Evolutionary conservation across 768 basidiomycete species (phyloP), one percentile per base, ranked within the genome.

Genomic region (Boletus rufocinnamomeus): DNA sequence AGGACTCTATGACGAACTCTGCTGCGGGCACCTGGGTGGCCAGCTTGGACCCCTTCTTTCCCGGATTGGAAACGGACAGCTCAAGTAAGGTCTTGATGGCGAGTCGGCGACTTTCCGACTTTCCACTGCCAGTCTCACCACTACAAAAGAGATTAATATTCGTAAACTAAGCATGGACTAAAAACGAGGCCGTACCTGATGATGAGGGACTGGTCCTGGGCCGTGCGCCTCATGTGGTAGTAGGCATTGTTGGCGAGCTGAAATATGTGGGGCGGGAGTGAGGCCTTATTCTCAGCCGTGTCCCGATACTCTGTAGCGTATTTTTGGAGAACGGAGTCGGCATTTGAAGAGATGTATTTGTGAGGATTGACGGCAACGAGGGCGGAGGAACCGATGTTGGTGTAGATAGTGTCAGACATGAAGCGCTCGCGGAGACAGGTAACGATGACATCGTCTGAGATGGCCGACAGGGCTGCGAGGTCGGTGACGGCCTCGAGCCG

Each of bases 21-120:
- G 93, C 89, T 21, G 95, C 91, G 38, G 95, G 95, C 40, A 98
- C 82, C 72, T 96, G 93, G 48, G 75, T 76, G 2, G 84, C 85
- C 59, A 98, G 85, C 75, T 96, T 97, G 38, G 91, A 83, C 27
- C 94, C 94, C 71, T 96, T 97, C 82, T 98, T 98, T 63, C 95
- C 91, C 1, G 92, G 86, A 65, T 86, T 86, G 74, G 84, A 86
- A 63, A 96, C 89, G 59, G 88, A 90, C 62, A 98, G 82, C 73
- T 96, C 93, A n/a, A 97, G 82, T 21, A 99, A 77, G 1, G 91
- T 83, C 73, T 96, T 97, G 76, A 96, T 94, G 25, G 91, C 85
- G n/a, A 98, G 80, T 16, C 94, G 81, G 41, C 92, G 82, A 65
- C 86, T 90, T 73, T 98, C 96, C 1, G 93, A 93, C 76, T 98